A percentile compares a stretch with the other conserved stretches of the same genome.
Evolutionary conservation across 2,329 filamentous ascomycete species (phyloP).

Genomic region (Graphilbum ipis-grandicollis): DNA sequence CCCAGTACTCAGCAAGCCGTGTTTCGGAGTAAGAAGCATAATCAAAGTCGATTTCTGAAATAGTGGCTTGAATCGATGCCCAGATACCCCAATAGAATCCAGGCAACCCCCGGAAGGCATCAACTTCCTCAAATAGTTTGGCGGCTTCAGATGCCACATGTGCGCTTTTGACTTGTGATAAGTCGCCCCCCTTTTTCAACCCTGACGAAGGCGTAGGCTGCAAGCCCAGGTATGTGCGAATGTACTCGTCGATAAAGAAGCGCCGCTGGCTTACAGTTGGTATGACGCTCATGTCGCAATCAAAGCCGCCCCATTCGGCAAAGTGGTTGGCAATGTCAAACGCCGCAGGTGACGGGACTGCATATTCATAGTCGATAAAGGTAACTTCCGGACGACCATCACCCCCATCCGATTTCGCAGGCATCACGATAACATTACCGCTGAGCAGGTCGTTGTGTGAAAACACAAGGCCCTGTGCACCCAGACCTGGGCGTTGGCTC

Average conservation of each 20-base stretch:
- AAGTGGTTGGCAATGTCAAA: conserved; percentile 98
- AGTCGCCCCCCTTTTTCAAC: conserved; percentile 12
- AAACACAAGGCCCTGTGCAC: conserved; percentile 67
- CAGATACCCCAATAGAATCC: conserved; percentile 90
- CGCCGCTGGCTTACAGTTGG: conserved; percentile 62
- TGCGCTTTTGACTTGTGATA: conserved; percentile 16
- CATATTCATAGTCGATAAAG: conserved; percentile 99
- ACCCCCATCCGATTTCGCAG: background rate
- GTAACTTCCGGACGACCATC: conserved; percentile 28
- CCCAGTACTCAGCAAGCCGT: conserved; percentile 80
- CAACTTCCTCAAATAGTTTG: conserved; percentile 63
- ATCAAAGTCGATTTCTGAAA: conserved; percentile 92
- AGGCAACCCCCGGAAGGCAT: conserved; percentile 73
- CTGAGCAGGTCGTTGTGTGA: conserved; percentile 91
- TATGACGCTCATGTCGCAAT: conserved; percentile 75
- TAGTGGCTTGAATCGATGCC: conserved; percentile 85
- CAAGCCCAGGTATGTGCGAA: conserved; percentile 51
- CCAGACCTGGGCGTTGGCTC: conserved; percentile 60
- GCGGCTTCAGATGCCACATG: conserved; percentile 46
- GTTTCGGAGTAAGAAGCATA: conserved; percentile 83
- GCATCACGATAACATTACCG: conserved; percentile 81
- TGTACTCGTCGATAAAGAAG: conserved; percentile 71
- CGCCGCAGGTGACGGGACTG: conserved; percentile 79
- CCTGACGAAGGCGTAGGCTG: conserved; percentile 10
- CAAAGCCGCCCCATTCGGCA: conserved; percentile 93